Evolutionary conservation across 805 yeast genomes (phyloP).

Genomic region (Saturnispora gosingensis): DNA sequence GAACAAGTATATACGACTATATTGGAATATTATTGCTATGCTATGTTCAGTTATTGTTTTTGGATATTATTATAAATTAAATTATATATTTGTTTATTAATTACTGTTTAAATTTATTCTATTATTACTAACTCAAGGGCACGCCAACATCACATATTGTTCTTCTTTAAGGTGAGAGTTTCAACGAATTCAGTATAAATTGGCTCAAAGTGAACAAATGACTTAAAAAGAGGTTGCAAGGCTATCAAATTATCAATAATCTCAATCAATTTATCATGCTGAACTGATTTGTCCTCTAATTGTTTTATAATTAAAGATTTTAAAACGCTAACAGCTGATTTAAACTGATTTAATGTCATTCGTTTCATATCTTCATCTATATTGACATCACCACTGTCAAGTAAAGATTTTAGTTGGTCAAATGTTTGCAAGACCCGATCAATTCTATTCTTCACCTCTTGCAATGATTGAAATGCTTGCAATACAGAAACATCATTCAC

Average conservation of each 20-base stretch:
- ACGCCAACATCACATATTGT: background rate
- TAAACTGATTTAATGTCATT: slow-evolving; percentile 23
- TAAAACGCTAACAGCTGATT: slow-evolving; percentile 34
- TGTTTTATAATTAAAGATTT: slow-evolving; percentile 29
- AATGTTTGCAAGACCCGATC: slow-evolving; percentile 29
- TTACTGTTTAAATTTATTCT: background rate
- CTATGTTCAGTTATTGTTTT: background rate
- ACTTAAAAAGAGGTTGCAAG: slow-evolving; percentile 44
- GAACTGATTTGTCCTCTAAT: background rate
- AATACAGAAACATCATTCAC: slow-evolving; percentile 13
- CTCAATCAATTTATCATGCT: slow-evolving; percentile 26
- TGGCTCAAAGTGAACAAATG: slow-evolving; percentile 40
- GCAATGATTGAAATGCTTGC: slow-evolving; percentile 35
- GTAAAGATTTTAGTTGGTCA: slow-evolving; percentile 34
- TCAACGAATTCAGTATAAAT: slow-evolving; percentile 40
- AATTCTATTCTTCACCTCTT: slow-evolving; percentile 37
- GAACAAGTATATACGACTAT: background rate
- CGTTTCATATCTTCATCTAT: background rate
- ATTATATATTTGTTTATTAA: background rate
- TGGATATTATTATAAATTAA: background rate
- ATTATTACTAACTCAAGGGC: background rate
- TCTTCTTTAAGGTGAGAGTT: slow-evolving; percentile 29
- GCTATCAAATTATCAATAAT: slow-evolving; percentile 40
- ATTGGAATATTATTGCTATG: background rate
- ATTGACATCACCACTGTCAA: slow-evolving; percentile 17